These are phyloP conservation scores for Ogataea salicorniae DNA, from an alignment of 805 yeast genomes.

Conservation along the genomic window DNA sequence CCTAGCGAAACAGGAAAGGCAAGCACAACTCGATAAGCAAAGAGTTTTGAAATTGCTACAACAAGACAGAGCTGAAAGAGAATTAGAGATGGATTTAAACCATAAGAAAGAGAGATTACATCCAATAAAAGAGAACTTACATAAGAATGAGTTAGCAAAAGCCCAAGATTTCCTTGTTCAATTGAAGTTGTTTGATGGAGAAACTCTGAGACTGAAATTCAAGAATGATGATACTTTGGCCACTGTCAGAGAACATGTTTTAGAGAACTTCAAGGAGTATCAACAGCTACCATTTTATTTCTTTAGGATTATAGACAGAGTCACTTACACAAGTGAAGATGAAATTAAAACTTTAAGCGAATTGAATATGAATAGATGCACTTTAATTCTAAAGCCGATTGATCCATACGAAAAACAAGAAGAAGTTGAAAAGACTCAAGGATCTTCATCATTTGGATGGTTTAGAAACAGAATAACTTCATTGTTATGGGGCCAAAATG, in stretches of 20 bases:
- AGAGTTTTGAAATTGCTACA: conserved; percentile 49
- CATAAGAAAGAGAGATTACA: not conserved
- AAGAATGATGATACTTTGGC: conserved; percentile 39
- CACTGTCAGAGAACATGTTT: conserved; percentile 60
- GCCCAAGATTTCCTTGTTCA: conserved; percentile 42
- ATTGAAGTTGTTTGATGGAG: conserved; percentile 64
- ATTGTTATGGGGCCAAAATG: conserved; percentile 4
- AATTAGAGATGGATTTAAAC: conserved; percentile 3
- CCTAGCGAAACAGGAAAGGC: conserved; percentile 29
- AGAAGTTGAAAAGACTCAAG: conserved; percentile 8
- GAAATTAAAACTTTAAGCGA: conserved; percentile 49
- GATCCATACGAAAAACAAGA: conserved; percentile 23
- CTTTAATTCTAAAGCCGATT: conserved; percentile 63
- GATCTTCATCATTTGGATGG: conserved; percentile 22
- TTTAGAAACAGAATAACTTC: conserved; percentile 17
- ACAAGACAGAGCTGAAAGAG: conserved; percentile 38
- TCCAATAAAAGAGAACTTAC: conserved; percentile 21
- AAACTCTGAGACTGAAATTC: conserved; percentile 49
- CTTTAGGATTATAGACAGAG: conserved; percentile 51
- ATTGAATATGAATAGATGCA: conserved; percentile 63
- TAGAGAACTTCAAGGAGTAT: conserved; percentile 42
- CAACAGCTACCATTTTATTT: conserved; percentile 46
- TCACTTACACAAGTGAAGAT: conserved; percentile 56
- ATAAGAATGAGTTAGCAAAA: conserved; percentile 15
- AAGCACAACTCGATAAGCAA: conserved; percentile 46